A percentile compares a stretch with the other conserved stretches of the same genome.
Evolutionary conservation across 2,329 filamentous ascomycete genomes (phyloP).

Genomic region (Ambrosiella cleistominuta): DNA sequence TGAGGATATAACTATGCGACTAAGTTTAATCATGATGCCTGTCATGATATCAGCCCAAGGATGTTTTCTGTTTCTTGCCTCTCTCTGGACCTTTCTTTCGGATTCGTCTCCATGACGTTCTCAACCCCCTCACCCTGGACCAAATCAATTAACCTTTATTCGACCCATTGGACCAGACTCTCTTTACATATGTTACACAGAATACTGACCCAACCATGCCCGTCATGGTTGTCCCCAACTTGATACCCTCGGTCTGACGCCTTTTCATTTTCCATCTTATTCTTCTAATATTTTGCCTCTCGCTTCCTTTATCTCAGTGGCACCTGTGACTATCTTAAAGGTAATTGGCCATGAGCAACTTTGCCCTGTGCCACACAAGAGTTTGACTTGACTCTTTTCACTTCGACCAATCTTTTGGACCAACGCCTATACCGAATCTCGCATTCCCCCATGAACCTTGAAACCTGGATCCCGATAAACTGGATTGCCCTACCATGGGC

Average conservation of each 20-base stretch:
- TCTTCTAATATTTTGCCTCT: not conserved
- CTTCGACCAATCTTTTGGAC: too few species aligned
- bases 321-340: too few species aligned
- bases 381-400: too few species aligned
- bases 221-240: not conserved
- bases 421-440: too few species aligned
- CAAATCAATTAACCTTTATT: not conserved
- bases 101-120: not conserved
- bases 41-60: slow-evolving; percentile 2
- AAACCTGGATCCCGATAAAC: too few species aligned
- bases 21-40: not conserved
- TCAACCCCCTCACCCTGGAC: not conserved
- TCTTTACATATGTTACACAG: not conserved
- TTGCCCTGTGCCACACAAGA: too few species aligned
- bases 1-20: too few species aligned
- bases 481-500: not conserved
- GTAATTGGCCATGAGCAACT: too few species aligned
- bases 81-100: not conserved
- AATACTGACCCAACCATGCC: not conserved
- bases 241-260: not conserved
- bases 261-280: not conserved
- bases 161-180: not conserved
- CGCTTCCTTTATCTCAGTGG: too few species aligned
- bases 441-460: too few species aligned
- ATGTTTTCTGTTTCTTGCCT: not conserved